Evolutionary conservation across 345 rosid species (phyloP), one percentile per base, ranked within the genome.

Genomic region (Gossypium stocksii): DNA sequence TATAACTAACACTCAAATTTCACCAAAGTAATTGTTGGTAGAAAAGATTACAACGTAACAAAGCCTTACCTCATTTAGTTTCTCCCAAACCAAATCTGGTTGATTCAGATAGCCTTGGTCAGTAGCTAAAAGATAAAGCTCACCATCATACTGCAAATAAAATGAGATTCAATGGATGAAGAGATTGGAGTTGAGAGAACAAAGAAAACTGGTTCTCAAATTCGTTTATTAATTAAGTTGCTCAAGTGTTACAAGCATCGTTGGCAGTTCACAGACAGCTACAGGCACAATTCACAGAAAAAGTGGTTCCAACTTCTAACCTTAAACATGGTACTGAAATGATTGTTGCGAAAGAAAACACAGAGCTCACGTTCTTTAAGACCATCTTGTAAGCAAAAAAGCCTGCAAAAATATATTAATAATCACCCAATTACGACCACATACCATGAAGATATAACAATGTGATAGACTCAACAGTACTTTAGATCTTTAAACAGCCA

Each of bases 311-410:
- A 69, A 38, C n/a, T 69, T 43, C 89, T 77, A 73, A 93, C 99
- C 97, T 96, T 96, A 81, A 96, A 91, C 99, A 96, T 96, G 82
- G 99, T 93, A 82, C 97, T 86, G 86, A 96, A 96, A 83, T 96
- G 99, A 81, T 96, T 96, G 79, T 96, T 96, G 58, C 97, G 97
- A 84, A 96, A 96, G 72, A 91, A 96, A 23, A 96, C 97, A 84
- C 99, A 93, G 34, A 93, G 93, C 67, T 96, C 94, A 7, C 97
- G 91, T 82, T 96, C 99, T 81, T 93, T 91, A 13, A 93, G 89
- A 69, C 97, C 97, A 59, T 93, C 93, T 84, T 84, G 97, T 75
- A 96, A 85, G 86, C 86, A 87, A 77, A 93, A 91, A 52, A 96
- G 97, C 82, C 99, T 95, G 91, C 76, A 82, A 75, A 27, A 77